Base-by-base conservation (phyloP, 2,329 filamentous ascomycete species). In the Sclerotinia trifoliorum region DNA sequence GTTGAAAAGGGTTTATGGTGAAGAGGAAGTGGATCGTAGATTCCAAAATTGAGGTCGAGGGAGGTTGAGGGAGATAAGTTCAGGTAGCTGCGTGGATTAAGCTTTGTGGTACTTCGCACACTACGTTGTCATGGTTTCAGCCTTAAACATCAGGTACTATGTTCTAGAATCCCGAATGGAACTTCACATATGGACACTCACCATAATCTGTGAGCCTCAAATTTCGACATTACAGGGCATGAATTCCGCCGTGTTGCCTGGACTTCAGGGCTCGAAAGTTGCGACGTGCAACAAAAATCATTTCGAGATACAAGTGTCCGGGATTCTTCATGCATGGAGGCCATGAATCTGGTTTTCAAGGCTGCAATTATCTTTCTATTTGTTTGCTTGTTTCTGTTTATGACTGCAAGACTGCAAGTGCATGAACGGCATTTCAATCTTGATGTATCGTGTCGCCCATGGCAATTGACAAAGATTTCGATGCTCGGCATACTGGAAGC, bases 221-320 rank as follows among this genome's bases (percentile, higher is more conserved):
- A 57, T 55, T 29, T 46, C 62, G 39, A 49, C 62, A 48, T 46
- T 56, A 2, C 26, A 49, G 64, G 39, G 65, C 46, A 62, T 21
- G 17, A 54, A 55, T 66, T 66, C 65, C 65, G 56, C 56, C 35
- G 55, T 67, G 48, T 63, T 65, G 63, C 69, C 67, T 70, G 67
- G 63, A 58, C 57, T 70, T 70, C 67, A 55, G 39, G 69, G 67
- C 69, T 62, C 54, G 26, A 54, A 70, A 63, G 60, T 19, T 70
- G 58, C 46, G 69, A 67, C 32, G 55, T 70, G 69, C 69, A 70
- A 70, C 69, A 70, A 70, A 69, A 70, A 44, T 21, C 13, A 35
- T 19, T 66, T 46, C 8, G 24, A 56, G 39, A 51, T 39, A 29
- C 46, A 62, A 21, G 46, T 46, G 55, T 10, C 61, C 24, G 35